phyloP scores from a whole-genome alignment of 2,329 filamentous ascomycete species.

The Endothia cerciana region DNA sequence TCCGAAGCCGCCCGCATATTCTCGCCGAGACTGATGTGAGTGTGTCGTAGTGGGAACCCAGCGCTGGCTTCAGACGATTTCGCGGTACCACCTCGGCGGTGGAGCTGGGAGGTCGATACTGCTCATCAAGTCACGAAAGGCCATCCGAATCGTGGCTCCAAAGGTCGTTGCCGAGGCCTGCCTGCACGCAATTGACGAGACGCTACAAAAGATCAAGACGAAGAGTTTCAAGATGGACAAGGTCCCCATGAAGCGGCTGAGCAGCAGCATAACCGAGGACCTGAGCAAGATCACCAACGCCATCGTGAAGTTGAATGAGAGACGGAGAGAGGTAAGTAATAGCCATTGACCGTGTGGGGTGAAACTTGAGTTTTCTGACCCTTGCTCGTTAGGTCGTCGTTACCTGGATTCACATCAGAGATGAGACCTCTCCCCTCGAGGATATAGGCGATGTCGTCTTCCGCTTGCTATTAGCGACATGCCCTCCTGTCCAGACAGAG shows the following conservation, averaged over 20 bases:
- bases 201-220: slow-evolving; percentile 35
- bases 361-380: slow-evolving; percentile 15
- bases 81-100: slow-evolving; percentile 36
- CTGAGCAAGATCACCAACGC: slow-evolving; percentile 45
- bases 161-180: slow-evolving; percentile 42
- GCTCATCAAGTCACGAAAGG: slow-evolving; percentile 35
- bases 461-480: slow-evolving; percentile 48
- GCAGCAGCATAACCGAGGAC: slow-evolving; percentile 39
- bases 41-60: slow-evolving; percentile 39
- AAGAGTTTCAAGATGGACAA: slow-evolving; percentile 34
- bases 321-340: slow-evolving; percentile 30
- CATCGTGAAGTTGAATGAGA: slow-evolving; percentile 42
- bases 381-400: slow-evolving; percentile 37
- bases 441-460: slow-evolving; percentile 48
- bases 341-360: background rate
- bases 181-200: slow-evolving; percentile 39
- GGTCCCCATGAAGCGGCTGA: slow-evolving; percentile 33
- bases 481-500: slow-evolving; percentile 31
- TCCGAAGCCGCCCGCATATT: background rate
- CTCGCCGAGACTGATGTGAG: slow-evolving; percentile 1
- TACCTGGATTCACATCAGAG: slow-evolving; percentile 46
- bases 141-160: slow-evolving; percentile 43
- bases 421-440: slow-evolving; percentile 38
- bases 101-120: slow-evolving; percentile 43
- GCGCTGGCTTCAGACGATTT: slow-evolving; percentile 41